Conservation (phyloP, 345 rosid genomes). For the Conringia planisiliqua region DNA sequence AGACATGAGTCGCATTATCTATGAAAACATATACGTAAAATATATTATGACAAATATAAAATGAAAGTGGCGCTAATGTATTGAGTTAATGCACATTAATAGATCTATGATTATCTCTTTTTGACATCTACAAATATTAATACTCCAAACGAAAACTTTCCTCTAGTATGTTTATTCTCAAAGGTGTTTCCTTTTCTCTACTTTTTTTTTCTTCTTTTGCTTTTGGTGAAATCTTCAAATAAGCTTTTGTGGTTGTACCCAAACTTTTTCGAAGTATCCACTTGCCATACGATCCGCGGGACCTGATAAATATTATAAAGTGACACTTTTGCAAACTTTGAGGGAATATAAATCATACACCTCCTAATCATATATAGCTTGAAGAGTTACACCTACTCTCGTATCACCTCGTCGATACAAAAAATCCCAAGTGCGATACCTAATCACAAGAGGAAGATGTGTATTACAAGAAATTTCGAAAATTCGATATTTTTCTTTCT, state of each 20-base stretch:
- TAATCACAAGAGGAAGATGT: background rate
- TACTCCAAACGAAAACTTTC: constrained; percentile 35
- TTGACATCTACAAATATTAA: background rate
- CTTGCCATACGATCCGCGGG: constrained; percentile 46
- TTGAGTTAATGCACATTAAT: background rate
- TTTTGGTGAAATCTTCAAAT: constrained; percentile 34
- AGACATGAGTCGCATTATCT: background rate
- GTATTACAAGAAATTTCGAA: background rate
- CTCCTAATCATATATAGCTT: constrained; percentile 24
- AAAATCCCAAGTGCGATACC: background rate
- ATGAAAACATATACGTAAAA: background rate
- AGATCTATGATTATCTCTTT: background rate
- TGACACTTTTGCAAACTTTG: constrained; percentile 43
- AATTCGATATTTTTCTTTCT: background rate
- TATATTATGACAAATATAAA: background rate
- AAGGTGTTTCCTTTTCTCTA: constrained; percentile 9
- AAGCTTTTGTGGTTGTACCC: constrained; percentile 32
- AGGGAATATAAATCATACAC: constrained; percentile 21
- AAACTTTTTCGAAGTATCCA: constrained; percentile 32
- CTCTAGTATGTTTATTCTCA: background rate
- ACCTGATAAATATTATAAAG: constrained; percentile 26
- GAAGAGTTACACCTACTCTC: constrained; percentile 1
- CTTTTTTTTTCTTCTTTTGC: constrained; percentile 13
- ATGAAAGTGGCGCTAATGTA: background rate
- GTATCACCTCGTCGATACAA: background rate